Evolutionary conservation across 768 basidiomycete genomes (phyloP).

Genomic region (Panus rudis): DNA sequence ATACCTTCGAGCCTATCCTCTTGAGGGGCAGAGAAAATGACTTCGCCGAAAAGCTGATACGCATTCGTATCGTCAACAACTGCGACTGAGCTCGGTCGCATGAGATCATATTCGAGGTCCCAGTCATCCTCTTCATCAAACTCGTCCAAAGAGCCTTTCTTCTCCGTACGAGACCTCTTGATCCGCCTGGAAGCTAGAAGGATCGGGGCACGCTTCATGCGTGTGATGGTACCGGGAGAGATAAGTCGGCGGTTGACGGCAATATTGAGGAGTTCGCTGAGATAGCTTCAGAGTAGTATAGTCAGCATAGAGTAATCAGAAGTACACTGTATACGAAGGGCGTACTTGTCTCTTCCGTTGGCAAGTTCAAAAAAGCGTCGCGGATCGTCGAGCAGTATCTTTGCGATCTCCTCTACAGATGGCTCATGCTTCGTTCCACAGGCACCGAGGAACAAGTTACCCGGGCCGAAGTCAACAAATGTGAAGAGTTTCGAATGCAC

Average conservation of each 20-base stretch:
- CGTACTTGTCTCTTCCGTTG: slow-evolving; percentile 63
- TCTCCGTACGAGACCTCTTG: slow-evolving; percentile 31
- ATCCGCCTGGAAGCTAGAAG: slow-evolving; percentile 68
- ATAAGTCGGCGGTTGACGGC: slow-evolving; percentile 63
- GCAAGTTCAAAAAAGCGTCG: slow-evolving; percentile 64
- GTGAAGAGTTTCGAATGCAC: slow-evolving; percentile 79
- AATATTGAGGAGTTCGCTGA: slow-evolving; percentile 76
- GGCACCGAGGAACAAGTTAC: slow-evolving; percentile 75
- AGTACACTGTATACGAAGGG: too few species aligned
- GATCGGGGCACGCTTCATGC: slow-evolving; percentile 67
- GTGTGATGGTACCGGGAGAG: slow-evolving; percentile 41
- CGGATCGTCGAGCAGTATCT: slow-evolving; percentile 63
- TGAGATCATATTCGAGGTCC: slow-evolving; percentile 67
- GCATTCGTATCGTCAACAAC: slow-evolving; percentile 84
- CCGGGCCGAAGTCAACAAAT: slow-evolving; percentile 82
- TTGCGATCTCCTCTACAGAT: slow-evolving; percentile 73
- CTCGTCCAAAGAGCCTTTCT: slow-evolving; percentile 28
- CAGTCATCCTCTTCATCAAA: slow-evolving; percentile 63
- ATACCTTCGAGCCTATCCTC: slow-evolving; percentile 86
- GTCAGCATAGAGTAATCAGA: background rate
- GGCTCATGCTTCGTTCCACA: slow-evolving; percentile 88
- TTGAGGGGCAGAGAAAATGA: slow-evolving; percentile 74
- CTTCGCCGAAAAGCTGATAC: slow-evolving; percentile 71
- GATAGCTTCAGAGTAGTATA: slow-evolving; percentile 45
- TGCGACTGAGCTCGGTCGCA: slow-evolving; percentile 61